phyloP scores from a whole-genome alignment of 2,329 filamentous ascomycete species.

The Epicoccum nigrum region DNA sequence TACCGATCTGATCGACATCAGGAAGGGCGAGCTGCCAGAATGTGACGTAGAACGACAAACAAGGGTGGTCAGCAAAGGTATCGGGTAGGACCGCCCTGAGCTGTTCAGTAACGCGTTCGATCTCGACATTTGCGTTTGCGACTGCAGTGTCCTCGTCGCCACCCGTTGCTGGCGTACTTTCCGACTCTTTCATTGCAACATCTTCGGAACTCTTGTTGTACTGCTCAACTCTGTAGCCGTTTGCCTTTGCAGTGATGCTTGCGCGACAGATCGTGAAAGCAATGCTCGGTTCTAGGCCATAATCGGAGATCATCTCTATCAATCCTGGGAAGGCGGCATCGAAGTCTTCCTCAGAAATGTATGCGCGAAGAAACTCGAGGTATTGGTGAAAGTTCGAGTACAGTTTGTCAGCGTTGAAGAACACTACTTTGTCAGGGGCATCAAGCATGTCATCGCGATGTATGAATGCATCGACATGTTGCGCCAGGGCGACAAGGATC shows the following conservation, averaged over 20 bases:
- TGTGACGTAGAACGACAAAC: constrained; percentile 80
- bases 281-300: constrained; percentile 77
- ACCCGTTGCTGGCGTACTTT: constrained; percentile 19
- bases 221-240: constrained; percentile 45
- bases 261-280: constrained; percentile 84
- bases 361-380: constrained; percentile 83
- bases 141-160: constrained; percentile 9
- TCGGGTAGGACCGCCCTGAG: constrained; percentile 67
- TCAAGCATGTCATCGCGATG: constrained; percentile 75
- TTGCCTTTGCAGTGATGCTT: constrained; percentile 63
- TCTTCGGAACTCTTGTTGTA: constrained; percentile 22
- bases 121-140: constrained; percentile 63
- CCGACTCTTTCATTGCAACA: constrained; percentile 38
- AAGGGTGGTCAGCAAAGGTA: constrained; percentile 72
- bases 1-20: constrained; percentile 69
- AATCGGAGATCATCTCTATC: constrained; percentile 74
- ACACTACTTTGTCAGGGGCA: constrained; percentile 86
- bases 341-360: constrained; percentile 76
- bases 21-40: constrained; percentile 91
- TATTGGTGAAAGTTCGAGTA: constrained; percentile 86
- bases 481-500: constrained; percentile 86
- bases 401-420: constrained; percentile 87
- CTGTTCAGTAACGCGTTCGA: constrained; percentile 75
- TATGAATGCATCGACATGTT: constrained; percentile 86
- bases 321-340: constrained; percentile 78